Evolutionary conservation across 108 stramenopile genomes (phyloP).

Genomic region (Cyclotella choctawhatcheeana): DNA sequence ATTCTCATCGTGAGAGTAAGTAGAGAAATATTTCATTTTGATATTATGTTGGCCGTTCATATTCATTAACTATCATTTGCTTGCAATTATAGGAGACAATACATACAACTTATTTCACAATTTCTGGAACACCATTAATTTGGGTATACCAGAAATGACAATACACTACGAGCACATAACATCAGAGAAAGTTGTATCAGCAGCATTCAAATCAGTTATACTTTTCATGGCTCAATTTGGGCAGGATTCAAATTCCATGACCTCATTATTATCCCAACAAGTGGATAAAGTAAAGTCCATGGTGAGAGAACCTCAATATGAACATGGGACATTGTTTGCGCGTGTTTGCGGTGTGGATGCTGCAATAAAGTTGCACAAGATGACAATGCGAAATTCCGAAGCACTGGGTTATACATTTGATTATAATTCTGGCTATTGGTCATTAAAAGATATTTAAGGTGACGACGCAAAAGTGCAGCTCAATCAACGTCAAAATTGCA

Average conservation of each 20-base stretch:
- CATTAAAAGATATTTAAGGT: constrained; percentile 7
- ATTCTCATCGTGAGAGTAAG: too few relatives aligned
- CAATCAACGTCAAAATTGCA: too few relatives aligned
- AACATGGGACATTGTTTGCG: constrained; percentile 25
- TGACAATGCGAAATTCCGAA: constrained; percentile 1
- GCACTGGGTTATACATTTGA: constrained; percentile 16
- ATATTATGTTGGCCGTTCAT: not conserved
- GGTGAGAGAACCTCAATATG: constrained; percentile 19
- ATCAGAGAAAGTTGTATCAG: not conserved
- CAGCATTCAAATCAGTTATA: not conserved
- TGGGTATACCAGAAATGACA: constrained; percentile 2
- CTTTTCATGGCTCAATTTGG: not conserved
- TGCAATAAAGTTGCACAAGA: constrained; percentile 2
- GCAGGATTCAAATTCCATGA: not conserved
- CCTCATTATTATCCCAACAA: not conserved
- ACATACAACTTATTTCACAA: constrained; percentile 7
- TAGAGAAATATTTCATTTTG: not conserved
- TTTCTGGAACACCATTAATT: not conserved
- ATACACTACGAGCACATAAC: constrained; percentile 14
- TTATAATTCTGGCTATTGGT: constrained; percentile 3
- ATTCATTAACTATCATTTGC: not conserved
- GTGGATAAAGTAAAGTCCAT: constrained; percentile 8
- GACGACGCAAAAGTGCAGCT: too few relatives aligned
- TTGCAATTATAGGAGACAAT: not conserved
- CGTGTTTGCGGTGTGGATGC: constrained; percentile 8